Evolutionary conservation across 768 basidiomycete species (phyloP), one percentile per base, ranked within the genome.

Genomic region (Phaffia australis): DNA sequence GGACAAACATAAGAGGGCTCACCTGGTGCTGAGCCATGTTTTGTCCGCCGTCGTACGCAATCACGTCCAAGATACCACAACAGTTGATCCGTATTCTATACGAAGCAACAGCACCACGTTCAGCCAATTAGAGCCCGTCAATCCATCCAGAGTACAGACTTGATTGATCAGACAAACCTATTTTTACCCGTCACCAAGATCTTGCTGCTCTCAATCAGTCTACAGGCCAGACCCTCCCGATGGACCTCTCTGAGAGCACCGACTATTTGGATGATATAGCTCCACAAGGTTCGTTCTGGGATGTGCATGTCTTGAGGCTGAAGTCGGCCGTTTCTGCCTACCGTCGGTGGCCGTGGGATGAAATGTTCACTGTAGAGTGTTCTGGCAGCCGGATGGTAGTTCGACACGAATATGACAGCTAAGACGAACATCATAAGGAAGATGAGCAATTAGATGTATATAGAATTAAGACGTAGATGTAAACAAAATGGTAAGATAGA

Each of bases 331-430:
- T 63, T 69, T 56, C 59, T 63, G 14, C 59, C 55, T 11, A 64
- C 18, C n/a, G 67, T 58, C 62, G 58, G 72, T 48, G 54, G 71
- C 55, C 56, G 70, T 1, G 72, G 73, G 61, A 85, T 85, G 65
- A 94, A 78, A 72, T 95, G 85, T 42, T 82, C 80, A 50, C 94
- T 88, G 70, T 73, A 76, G 25, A 99, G 81, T 0, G 91, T 95
- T 69, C 84, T 81, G 1, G 91, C 82, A 70, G 85, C 83, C 0
- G 95, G 84, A 72, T 92, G 84, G 75, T 89, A 97, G 49, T 89
- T 85, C 73, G 92, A 95, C 0, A 87, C 88, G 21, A 98, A 86
- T 46, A 98, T 84, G 32, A 99, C 82, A 11, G 95, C 93, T 93
- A 67, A 15, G 52, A 49, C 4, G 15, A 42, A 25, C 18, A 8